Conservation (phyloP, 306 rosid species). For the Inga oerstediana region DNA sequence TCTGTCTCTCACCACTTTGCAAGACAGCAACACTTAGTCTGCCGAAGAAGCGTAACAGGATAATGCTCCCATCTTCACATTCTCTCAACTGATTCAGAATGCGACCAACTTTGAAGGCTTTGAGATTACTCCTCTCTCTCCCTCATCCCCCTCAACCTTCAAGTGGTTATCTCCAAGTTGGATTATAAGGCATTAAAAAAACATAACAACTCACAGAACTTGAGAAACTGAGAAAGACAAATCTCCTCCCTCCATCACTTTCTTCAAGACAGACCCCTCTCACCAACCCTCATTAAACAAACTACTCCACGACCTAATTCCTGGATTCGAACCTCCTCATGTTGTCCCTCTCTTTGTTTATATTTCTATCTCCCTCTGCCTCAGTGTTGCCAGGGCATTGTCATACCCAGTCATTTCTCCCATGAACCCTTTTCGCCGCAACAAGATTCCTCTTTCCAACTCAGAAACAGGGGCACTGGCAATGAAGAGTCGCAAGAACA, state of each 20-base stretch:
- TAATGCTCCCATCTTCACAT: constrained; percentile 21
- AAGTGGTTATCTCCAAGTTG: constrained; percentile 46
- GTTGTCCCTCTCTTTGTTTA: constrained; percentile 42
- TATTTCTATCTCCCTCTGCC: constrained; percentile 42
- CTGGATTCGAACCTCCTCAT: background rate
- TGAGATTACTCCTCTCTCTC: constrained; percentile 55
- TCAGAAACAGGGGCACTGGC: constrained; percentile 39
- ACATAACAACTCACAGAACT: background rate
- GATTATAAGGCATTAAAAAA: constrained; percentile 21
- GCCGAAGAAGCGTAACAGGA: constrained; percentile 33
- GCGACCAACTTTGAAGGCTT: constrained; percentile 63
- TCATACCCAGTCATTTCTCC: constrained; percentile 15
- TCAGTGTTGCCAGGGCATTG: background rate
- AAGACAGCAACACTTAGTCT: constrained; percentile 38
- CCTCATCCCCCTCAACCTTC: background rate
- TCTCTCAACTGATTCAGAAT: constrained; percentile 52
- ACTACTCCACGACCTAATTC: constrained; percentile 28
- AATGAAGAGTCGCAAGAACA: constrained; percentile 80
- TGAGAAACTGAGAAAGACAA: constrained; percentile 55
- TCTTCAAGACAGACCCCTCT: constrained; percentile 67
- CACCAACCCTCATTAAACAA: constrained; percentile 73
- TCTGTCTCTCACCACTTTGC: background rate
- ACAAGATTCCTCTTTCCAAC: constrained; percentile 44
- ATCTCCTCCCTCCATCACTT: constrained; percentile 51
- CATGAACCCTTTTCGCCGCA: constrained; percentile 61